Evolutionary conservation across 768 basidiomycete genomes (phyloP).

Genomic region (Xanthoconium purpureum): DNA sequence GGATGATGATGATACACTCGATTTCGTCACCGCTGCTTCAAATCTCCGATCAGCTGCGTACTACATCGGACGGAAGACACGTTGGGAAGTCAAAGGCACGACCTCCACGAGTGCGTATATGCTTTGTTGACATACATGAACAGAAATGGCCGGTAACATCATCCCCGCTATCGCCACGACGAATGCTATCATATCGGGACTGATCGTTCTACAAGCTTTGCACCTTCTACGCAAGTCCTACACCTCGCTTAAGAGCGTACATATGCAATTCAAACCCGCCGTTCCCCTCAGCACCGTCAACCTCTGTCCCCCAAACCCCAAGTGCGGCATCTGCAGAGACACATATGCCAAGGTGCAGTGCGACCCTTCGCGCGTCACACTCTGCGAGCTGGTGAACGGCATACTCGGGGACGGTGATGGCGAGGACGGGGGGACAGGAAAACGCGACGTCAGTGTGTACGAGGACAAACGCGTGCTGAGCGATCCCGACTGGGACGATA

Average conservation of each 20-base stretch:
- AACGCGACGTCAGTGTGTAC: constrained; percentile 72
- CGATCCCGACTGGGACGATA: constrained; percentile 95
- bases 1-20: constrained; percentile 94
- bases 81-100: constrained; percentile 95
- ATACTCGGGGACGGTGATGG: constrained; percentile 54
- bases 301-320: constrained; percentile 65
- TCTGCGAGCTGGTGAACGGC: constrained; percentile 70
- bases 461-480: constrained; percentile 84
- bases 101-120: neutral
- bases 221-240: constrained; percentile 73
- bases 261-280: constrained; percentile 71
- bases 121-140: neutral
- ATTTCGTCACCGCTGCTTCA: constrained; percentile 93
- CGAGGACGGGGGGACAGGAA: constrained; percentile 33
- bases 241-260: constrained; percentile 65
- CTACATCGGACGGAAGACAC: constrained; percentile 81
- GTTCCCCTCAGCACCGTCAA: constrained; percentile 73
- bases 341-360: constrained; percentile 73
- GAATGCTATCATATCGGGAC: constrained; percentile 93
- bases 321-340: constrained; percentile 85
- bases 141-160: constrained; percentile 99
- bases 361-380: constrained; percentile 63
- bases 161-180: constrained; percentile 99
- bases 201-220: constrained; percentile 91
- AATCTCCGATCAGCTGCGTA: constrained; percentile 92